Conservation (phyloP, 257 asterid genomes). For the Asclepias syriaca region DNA sequence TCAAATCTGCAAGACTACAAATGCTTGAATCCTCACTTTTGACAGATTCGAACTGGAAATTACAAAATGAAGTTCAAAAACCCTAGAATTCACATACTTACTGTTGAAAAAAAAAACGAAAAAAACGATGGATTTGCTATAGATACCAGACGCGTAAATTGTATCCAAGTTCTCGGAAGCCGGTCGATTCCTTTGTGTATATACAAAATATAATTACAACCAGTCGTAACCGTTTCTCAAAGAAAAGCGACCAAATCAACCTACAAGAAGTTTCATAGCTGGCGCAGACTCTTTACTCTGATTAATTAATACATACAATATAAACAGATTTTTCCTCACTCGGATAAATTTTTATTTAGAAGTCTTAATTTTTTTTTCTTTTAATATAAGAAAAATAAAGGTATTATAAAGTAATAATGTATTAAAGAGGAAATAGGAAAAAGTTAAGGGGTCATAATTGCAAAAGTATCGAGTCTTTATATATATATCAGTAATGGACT, state of each 20-base stretch:
- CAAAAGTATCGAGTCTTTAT: constrained; percentile 28
- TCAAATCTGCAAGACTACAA: not conserved
- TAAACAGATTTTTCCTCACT: too few relatives aligned
- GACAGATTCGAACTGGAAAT: not conserved
- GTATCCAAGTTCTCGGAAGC: not conserved
- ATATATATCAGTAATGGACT: constrained; percentile 32
- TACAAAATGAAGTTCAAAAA: not conserved
- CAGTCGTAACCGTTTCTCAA: not conserved
- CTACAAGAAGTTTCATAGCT: not conserved
- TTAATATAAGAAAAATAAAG: too few relatives aligned
- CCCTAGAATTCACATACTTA: constrained; percentile 10
- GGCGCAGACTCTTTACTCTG: not conserved
- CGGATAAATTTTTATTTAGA: too few relatives aligned
- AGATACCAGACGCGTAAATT: not conserved
- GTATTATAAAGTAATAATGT: not conserved
- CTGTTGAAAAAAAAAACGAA: not conserved
- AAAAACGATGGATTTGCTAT: not conserved
- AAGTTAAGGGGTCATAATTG: constrained; percentile 18
- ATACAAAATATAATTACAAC: not conserved
- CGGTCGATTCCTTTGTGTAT: too few relatives aligned
- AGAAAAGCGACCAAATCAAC: not conserved
- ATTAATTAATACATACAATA: too few relatives aligned
- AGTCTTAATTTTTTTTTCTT: too few relatives aligned
- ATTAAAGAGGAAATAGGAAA: not conserved
- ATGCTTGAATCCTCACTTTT: not conserved